Percentiles rank a stretch among this genome's conserved stretches.
Evolutionary conservation across 2,329 filamentous ascomycete species (phyloP).

Genomic region (Paraconiothyrium sp.): DNA sequence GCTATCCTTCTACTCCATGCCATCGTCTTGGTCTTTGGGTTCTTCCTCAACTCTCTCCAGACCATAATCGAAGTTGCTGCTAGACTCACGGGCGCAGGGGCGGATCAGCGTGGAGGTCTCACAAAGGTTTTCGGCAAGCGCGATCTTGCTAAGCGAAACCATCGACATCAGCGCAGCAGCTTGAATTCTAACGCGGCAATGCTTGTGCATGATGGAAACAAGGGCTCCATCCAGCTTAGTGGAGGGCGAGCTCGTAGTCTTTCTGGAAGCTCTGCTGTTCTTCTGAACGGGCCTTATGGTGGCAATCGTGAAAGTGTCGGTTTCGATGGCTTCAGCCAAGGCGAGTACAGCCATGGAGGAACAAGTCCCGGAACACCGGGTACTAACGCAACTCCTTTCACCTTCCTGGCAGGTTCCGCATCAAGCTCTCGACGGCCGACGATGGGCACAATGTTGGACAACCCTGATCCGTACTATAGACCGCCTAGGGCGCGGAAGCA

Average conservation of each 20-base stretch:
- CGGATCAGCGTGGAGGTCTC: constrained; percentile 80
- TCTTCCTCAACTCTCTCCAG: constrained; percentile 90
- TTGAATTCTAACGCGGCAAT: constrained; percentile 85
- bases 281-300: constrained; percentile 62
- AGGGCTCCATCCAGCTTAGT: constrained; percentile 66
- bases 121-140: constrained; percentile 89
- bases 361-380: constrained; percentile 77
- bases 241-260: constrained; percentile 66
- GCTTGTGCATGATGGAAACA: constrained; percentile 73
- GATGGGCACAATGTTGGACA: constrained; percentile 44
- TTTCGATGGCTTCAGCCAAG: constrained; percentile 63
- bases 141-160: constrained; percentile 79
- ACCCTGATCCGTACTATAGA: constrained; percentile 83
- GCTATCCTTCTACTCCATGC: constrained; percentile 87
- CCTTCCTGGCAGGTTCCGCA: constrained; percentile 66
- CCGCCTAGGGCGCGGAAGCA: constrained; percentile 75
- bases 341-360: constrained; percentile 63
- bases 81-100: constrained; percentile 82
- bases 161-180: constrained; percentile 76
- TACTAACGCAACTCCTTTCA: constrained; percentile 75
- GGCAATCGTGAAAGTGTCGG: constrained; percentile 60
- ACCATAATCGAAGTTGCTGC: constrained; percentile 90
- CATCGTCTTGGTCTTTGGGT: constrained; percentile 85
- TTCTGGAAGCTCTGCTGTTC: constrained; percentile 69
- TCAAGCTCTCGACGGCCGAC: constrained; percentile 54